Evolutionary conservation across 805 yeast genomes (phyloP).

Genomic region (Metschnikowia sp.): DNA sequence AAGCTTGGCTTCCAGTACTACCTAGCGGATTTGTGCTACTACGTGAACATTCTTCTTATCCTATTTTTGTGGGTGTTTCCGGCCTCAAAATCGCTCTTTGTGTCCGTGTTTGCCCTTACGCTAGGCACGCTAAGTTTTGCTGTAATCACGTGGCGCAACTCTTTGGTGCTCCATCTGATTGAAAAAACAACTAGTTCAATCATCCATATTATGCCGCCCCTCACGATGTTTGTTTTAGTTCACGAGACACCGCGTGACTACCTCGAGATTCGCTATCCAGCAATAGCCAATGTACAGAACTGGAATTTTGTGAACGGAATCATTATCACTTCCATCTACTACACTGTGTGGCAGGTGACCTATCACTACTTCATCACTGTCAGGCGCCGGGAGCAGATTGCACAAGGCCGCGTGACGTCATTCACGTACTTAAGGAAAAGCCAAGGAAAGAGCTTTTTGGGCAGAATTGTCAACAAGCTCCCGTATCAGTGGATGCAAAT

Average conservation of each 20-base stretch:
- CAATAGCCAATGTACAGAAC: constrained; percentile 58
- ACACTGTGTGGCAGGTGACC: constrained; percentile 83
- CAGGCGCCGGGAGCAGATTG: constrained; percentile 71
- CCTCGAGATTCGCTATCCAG: constrained; percentile 68
- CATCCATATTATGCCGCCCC: constrained; percentile 89
- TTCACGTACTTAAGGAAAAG: constrained; percentile 79
- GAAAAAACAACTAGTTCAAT: constrained; percentile 91
- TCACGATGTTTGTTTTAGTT: constrained; percentile 79
- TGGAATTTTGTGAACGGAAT: constrained; percentile 76
- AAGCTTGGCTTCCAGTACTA: constrained; percentile 79
- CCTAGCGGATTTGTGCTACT: constrained; percentile 91
- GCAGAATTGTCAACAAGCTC: constrained; percentile 72
- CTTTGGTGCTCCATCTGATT: constrained; percentile 83
- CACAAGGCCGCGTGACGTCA: constrained; percentile 81
- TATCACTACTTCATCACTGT: constrained; percentile 93
- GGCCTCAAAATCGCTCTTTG: constrained; percentile 63
- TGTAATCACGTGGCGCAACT: constrained; percentile 93
- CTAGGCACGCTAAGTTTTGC: constrained; percentile 92
- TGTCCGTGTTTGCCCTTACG: constrained; percentile 80
- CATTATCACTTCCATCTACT: constrained; percentile 74
- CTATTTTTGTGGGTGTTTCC: constrained; percentile 84
- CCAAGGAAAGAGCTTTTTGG: constrained; percentile 61
- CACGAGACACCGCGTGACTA: constrained; percentile 63
- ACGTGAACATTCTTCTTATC: constrained; percentile 70
- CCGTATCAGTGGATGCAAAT: constrained; percentile 85